Conservation (phyloP, 148 eudicot genomes). For the Camellia granthamiana region DNA sequence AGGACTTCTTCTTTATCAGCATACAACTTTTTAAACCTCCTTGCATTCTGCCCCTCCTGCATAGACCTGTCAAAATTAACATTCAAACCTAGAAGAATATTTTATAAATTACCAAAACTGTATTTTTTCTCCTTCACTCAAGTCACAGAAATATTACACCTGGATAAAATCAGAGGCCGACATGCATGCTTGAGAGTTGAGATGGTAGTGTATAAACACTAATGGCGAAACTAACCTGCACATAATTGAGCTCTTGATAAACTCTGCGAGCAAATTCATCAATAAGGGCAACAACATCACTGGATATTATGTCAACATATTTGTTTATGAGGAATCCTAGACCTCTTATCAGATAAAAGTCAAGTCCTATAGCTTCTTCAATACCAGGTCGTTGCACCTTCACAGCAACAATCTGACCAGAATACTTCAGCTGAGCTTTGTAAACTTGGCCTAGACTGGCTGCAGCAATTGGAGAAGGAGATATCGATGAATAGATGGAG, state of each 20-base stretch:
- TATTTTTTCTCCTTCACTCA: constrained; percentile 2
- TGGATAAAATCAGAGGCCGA: background rate
- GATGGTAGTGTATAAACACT: background rate
- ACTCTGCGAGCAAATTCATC: constrained; percentile 98
- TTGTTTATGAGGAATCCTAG: constrained; percentile 75
- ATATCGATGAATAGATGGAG: constrained; percentile 72
- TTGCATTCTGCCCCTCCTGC: constrained; percentile 99
- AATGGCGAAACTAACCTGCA: constrained; percentile 61
- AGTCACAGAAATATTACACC: background rate
- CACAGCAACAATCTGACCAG: constrained; percentile 93
- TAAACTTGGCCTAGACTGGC: constrained; percentile 99
- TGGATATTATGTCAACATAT: constrained; percentile 75
- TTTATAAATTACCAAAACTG: constrained; percentile 1
- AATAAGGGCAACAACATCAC: constrained; percentile 92
- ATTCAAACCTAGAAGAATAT: constrained; percentile 51
- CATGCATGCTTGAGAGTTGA: background rate
- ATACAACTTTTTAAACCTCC: constrained; percentile 95
- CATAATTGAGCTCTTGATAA: constrained; percentile 97
- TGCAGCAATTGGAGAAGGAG: constrained; percentile 92
- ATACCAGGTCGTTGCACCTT: constrained; percentile 99
- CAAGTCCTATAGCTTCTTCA: constrained; percentile 94
- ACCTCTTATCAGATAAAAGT: constrained; percentile 92
- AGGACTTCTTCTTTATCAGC: constrained; percentile 95
- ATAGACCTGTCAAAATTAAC: constrained; percentile 81
- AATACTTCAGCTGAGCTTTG: constrained; percentile 83